phyloP scores from a whole-genome alignment of 2,329 filamentous ascomycete genomes.

The Ascochyta viciae-villosae region DNA sequence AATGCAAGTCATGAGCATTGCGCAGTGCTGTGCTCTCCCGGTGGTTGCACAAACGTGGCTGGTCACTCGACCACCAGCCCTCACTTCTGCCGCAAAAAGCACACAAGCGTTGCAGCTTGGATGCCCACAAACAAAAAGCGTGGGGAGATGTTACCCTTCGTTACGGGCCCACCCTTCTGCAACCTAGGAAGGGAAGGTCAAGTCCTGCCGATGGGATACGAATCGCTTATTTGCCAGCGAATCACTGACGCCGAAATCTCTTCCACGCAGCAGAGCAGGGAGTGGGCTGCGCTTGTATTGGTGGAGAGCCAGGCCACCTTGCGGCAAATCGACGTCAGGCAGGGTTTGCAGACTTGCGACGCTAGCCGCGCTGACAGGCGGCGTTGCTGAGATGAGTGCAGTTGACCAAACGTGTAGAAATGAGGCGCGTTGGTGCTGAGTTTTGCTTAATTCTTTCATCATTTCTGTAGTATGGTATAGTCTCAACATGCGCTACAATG shows the following conservation, averaged over 20 bases:
- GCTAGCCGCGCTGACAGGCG: slow-evolving; percentile 9
- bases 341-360: slow-evolving; percentile 7
- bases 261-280: slow-evolving; percentile 9
- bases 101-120: slow-evolving; percentile 9
- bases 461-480: slow-evolving; percentile 6
- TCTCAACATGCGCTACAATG: slow-evolving; percentile 10
- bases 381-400: neutral
- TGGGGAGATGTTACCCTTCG: slow-evolving; percentile 9
- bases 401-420: neutral
- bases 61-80: neutral
- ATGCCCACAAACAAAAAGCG: slow-evolving; percentile 8
- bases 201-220: slow-evolving; percentile 1
- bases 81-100: slow-evolving; percentile 16
- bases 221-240: neutral
- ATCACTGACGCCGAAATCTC: slow-evolving; percentile 14
- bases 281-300: slow-evolving; percentile 7
- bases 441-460: neutral
- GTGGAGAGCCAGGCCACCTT: slow-evolving; percentile 2
- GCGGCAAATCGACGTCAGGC: slow-evolving; percentile 11
- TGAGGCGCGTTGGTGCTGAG: neutral
- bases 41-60: slow-evolving; percentile 8
- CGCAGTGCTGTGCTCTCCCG: neutral
- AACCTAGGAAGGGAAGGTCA: slow-evolving; percentile 3
- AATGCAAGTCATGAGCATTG: slow-evolving; percentile 3
- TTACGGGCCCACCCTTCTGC: neutral